Conservation (phyloP, 139 green algal species). For the Closterium sp. region DNA sequence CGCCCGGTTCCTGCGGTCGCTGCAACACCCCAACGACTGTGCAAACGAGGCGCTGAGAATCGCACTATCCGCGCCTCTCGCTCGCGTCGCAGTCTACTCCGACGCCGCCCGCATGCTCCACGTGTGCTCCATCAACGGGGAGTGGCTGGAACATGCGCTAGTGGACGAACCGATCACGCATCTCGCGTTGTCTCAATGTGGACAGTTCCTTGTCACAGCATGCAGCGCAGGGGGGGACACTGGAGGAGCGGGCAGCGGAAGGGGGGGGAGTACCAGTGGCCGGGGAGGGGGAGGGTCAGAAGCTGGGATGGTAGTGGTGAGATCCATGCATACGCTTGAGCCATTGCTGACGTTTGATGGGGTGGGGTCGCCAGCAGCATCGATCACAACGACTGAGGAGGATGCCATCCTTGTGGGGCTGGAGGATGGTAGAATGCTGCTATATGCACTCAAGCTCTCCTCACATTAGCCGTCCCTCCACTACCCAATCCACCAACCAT, state of each 20-base stretch:
- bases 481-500: neutral
- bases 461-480: neutral
- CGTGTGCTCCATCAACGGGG: slow-evolving; percentile 3
- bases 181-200: neutral
- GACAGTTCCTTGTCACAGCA: slow-evolving; percentile 19
- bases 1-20: slow-evolving; percentile 50
- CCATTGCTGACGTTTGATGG: neutral
- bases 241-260: neutral
- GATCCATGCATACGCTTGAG: neutral
- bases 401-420: neutral
- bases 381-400: neutral
- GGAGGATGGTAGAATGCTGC: neutral
- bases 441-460: neutral
- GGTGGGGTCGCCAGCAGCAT: neutral
- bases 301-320: neutral
- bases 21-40: slow-evolving; percentile 24
- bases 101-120: slow-evolving; percentile 11
- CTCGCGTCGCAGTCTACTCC: slow-evolving; percentile 10
- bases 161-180: neutral
- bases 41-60: neutral
- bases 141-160: neutral
- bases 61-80: neutral
- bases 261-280: neutral
- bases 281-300: neutral
- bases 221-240: neutral